phyloP scores from a whole-genome alignment of 225 moss, liverwort and hornwort genomes.

The Marchantia polymorpha region DNA sequence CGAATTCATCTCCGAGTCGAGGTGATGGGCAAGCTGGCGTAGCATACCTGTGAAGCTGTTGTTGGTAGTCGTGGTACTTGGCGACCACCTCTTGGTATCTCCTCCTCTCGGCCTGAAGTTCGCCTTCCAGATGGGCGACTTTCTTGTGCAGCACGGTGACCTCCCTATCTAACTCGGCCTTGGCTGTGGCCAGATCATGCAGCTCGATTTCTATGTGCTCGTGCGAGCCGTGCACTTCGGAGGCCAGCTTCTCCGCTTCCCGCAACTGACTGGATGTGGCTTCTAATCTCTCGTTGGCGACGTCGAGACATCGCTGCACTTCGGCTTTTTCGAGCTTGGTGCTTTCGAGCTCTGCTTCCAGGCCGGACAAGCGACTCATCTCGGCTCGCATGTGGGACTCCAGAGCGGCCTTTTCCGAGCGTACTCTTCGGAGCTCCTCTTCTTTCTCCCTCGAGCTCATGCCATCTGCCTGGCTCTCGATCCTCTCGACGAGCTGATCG shows the following conservation, averaged over 20 bases:
- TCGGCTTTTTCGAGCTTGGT: slow-evolving; percentile 48
- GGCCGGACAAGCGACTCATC: slow-evolving; percentile 32
- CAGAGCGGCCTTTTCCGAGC: slow-evolving; percentile 26
- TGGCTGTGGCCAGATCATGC: slow-evolving; percentile 20
- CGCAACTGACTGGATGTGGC: slow-evolving; percentile 35
- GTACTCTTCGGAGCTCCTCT: slow-evolving; percentile 40
- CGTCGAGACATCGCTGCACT: slow-evolving; percentile 34
- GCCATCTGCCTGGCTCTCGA: slow-evolving; percentile 7
- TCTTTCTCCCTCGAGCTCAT: slow-evolving; percentile 23
- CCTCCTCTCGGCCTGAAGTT: slow-evolving; percentile 59
- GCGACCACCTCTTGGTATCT: slow-evolving; percentile 55
- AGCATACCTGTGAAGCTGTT: slow-evolving; percentile 57
- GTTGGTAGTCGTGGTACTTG: slow-evolving; percentile 60
- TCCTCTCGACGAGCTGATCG: slow-evolving; percentile 15
- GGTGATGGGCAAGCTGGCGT: not conserved
- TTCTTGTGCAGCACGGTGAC: slow-evolving; percentile 60
- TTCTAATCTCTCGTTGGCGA: slow-evolving; percentile 34
- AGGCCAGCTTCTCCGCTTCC: slow-evolving; percentile 42
- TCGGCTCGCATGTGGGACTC: slow-evolving; percentile 28
- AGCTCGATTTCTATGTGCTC: slow-evolving; percentile 36
- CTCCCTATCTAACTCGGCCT: slow-evolving; percentile 34
- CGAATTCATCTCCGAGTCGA: too few relatives aligned
- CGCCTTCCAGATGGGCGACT: slow-evolving; percentile 57
- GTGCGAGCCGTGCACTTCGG: slow-evolving; percentile 22
- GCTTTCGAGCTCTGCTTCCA: slow-evolving; percentile 51